A percentile compares a stretch with the other conserved stretches of the same genome.
Conservation (phyloP, 306 rosid genomes). For the Morella rubra region DNA sequence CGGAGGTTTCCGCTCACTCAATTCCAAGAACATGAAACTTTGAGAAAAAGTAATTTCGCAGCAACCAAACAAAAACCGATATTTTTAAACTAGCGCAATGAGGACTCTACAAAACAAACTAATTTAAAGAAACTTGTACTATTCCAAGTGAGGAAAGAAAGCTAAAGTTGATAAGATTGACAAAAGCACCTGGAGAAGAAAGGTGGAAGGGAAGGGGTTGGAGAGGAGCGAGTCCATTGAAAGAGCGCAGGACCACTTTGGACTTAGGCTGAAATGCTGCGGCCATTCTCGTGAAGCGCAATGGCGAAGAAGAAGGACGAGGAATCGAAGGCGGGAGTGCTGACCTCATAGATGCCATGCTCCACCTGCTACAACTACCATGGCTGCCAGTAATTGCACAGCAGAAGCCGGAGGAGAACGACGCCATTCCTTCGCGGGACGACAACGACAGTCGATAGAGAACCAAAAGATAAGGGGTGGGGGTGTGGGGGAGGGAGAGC, state of each 20-base stretch:
- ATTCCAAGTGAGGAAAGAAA: no score
- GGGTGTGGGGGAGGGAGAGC: neutral
- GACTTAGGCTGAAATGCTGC: slow-evolving; percentile 28
- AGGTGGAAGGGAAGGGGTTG: neutral
- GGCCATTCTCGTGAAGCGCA: slow-evolving; percentile 27
- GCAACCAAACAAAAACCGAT: no score
- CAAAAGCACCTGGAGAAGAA: slow-evolving; percentile 52
- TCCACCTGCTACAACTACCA: slow-evolving; percentile 44
- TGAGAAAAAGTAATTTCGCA: no score
- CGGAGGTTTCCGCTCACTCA: no score
- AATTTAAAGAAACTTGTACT: no score
- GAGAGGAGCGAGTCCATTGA: slow-evolving; percentile 60
- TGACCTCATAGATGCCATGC: slow-evolving; percentile 59
- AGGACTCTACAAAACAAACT: no score
- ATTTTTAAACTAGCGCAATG: no score
- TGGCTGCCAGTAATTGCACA: slow-evolving; percentile 29
- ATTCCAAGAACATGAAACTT: no score
- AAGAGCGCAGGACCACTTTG: slow-evolving; percentile 43
- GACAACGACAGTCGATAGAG: neutral
- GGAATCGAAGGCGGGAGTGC: slow-evolving; percentile 42
- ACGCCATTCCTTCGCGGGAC: slow-evolving; percentile 26
- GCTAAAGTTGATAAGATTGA: neutral
- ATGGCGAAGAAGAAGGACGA: slow-evolving; percentile 21
- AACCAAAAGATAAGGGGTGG: neutral
- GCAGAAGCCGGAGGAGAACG: slow-evolving; percentile 18